Evolutionary conservation across 1,284 basidiomycete species (phyloP).

Genomic region (Pholiota adiposa): DNA sequence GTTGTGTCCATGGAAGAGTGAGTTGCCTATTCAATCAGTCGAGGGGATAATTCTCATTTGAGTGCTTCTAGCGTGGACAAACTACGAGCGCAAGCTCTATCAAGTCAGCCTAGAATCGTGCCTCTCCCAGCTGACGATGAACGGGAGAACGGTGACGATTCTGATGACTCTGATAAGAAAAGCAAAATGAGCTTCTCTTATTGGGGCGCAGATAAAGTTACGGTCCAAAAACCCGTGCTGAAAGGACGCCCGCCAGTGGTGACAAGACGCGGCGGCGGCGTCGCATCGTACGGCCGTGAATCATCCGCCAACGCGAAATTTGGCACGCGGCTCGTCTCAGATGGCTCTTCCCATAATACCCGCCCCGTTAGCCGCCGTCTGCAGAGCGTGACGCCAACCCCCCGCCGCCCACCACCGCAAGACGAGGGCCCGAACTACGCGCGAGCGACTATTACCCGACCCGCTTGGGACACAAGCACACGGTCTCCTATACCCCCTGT

Average conservation of each 20-base stretch:
- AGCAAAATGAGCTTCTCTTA: slow-evolving; percentile 92
- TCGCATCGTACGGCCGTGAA: slow-evolving; percentile 71
- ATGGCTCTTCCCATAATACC: slow-evolving; percentile 46
- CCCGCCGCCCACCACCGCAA: slow-evolving; percentile 46
- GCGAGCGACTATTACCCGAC: slow-evolving; percentile 69
- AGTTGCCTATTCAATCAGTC: slow-evolving; percentile 37
- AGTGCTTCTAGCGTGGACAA: slow-evolving; percentile 61
- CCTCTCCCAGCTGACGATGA: slow-evolving; percentile 72
- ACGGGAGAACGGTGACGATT: slow-evolving; percentile 60
- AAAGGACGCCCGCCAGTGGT: slow-evolving; percentile 48
- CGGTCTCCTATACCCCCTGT: slow-evolving; percentile 47
- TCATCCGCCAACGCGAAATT: slow-evolving; percentile 87
- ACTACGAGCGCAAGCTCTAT: slow-evolving; percentile 63
- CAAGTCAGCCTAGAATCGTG: slow-evolving; percentile 65
- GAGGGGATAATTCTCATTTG: slow-evolving; percentile 12
- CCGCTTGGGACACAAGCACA: slow-evolving; percentile 72
- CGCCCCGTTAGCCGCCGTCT: slow-evolving; percentile 71
- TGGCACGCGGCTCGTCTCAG: slow-evolving; percentile 71
- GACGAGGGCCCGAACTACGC: slow-evolving; percentile 67
- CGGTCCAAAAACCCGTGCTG: slow-evolving; percentile 75
- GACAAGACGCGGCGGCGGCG: slow-evolving; percentile 50
- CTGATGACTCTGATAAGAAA: slow-evolving; percentile 84
- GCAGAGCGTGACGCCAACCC: slow-evolving; percentile 50
- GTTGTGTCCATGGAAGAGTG: slow-evolving; percentile 87
- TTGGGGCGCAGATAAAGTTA: slow-evolving; percentile 87